Base-by-base conservation (phyloP, 2,329 filamentous ascomycete species). In the Colletotrichum liriopes region DNA sequence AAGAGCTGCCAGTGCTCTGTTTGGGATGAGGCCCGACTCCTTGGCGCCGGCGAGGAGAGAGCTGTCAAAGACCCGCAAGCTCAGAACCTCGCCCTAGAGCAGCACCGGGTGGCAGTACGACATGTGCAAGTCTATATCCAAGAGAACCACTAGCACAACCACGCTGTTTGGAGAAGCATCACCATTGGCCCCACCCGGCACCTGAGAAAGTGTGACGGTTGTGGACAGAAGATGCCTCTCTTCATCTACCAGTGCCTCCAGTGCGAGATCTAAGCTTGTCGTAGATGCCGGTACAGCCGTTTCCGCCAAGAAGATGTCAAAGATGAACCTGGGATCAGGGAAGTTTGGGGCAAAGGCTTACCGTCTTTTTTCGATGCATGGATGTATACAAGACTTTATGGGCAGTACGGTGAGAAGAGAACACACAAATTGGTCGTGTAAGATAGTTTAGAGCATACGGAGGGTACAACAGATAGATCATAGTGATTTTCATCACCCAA, bases 241-340 rank as follows among this genome's bases (percentile, higher is more conserved):
- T 90, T 80, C 72, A 86, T 89, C n/a, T 86, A 81, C 39, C 82
- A 87, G 72, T 88, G 88, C 71, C 64, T 52, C 0, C 79, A 83
- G 61, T 90, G 88, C 70, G 76, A 77, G 8, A 76, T 87, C 6
- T 77, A 80, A 76, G 85, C 82, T 39, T 89, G 87, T 68, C 79
- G 82, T 23, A 76, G 82, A 11, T 90, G 87, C 69, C 77, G 82
- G 45, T 81, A 74, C 56, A 86, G 89, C 70, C 82, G 85, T 35
- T 54, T 54, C 12, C 51, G 5, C 26, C 20, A 12, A 35, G 16
- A 8, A 35, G 16, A 29, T 16, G 51, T 20, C 2, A 6, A 32
- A 8, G 3, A 1, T 6, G 51, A 18, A n/a, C 32, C 7, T 3
- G 1, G 16, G 16, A 32, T 32, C 26, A 54, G 16, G 2, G 2